These are phyloP conservation scores for Athelia sp. DNA, from an alignment of 1,284 basidiomycete species.

Conservation along the genomic window DNA sequence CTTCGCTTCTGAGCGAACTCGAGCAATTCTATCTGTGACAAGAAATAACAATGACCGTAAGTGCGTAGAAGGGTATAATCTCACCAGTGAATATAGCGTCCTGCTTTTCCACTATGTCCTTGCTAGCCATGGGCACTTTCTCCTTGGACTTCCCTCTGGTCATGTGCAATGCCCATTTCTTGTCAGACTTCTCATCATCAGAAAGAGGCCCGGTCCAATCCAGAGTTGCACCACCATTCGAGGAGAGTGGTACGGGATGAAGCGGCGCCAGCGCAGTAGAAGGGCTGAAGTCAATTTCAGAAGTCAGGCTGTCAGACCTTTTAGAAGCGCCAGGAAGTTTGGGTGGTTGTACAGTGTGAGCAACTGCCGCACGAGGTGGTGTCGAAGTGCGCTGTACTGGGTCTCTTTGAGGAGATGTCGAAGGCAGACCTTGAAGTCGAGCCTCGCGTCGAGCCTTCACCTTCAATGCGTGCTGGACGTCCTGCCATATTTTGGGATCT, in stretches of 20 bases:
- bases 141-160: slow-evolving; percentile 59
- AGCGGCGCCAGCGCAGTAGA: slow-evolving; percentile 39
- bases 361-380: slow-evolving; percentile 29
- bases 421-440: slow-evolving; percentile 38
- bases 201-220: slow-evolving; percentile 56
- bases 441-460: slow-evolving; percentile 69
- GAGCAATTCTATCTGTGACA: slow-evolving; percentile 50
- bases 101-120: slow-evolving; percentile 42
- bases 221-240: slow-evolving; percentile 60
- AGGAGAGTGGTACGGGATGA: slow-evolving; percentile 60
- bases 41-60: background rate
- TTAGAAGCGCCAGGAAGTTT: slow-evolving; percentile 26
- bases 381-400: slow-evolving; percentile 14
- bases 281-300: slow-evolving; percentile 71
- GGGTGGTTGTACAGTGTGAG: slow-evolving; percentile 18
- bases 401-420: slow-evolving; percentile 19
- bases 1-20: slow-evolving; percentile 45
- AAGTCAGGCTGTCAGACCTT: slow-evolving; percentile 21
- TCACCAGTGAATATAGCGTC: slow-evolving; percentile 44
- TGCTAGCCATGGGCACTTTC: slow-evolving; percentile 34
- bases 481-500: slow-evolving; percentile 72
- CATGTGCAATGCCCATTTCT: slow-evolving; percentile 55
- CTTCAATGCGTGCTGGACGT: slow-evolving; percentile 66
- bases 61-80: background rate
- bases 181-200: slow-evolving; percentile 53